phyloP scores from a whole-genome alignment of 495 filamentous ascomycete genomes.

The Evansstolkia leycettana region DNA sequence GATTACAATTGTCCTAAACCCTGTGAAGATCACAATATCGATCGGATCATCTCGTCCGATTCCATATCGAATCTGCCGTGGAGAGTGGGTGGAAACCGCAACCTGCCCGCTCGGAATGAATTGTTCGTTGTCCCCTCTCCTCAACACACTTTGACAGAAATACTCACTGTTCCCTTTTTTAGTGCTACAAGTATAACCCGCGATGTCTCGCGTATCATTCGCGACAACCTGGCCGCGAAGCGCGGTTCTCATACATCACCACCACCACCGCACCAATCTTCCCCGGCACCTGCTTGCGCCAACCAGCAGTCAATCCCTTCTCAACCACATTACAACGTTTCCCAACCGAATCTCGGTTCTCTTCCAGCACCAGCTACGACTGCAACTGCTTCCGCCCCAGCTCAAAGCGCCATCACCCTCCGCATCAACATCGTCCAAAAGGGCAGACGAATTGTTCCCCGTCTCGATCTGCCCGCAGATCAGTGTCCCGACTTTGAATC shows the following conservation, averaged over 20 bases:
- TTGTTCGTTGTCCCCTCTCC: conserved; percentile 20
- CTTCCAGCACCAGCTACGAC: no score
- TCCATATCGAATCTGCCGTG: conserved; percentile 18
- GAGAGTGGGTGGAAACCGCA: conserved; percentile 24
- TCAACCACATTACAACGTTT: background rate
- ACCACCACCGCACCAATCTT: background rate
- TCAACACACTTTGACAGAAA: background rate
- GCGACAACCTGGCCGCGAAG: conserved; percentile 22
- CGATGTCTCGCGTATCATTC: conserved; percentile 31
- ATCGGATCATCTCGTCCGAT: conserved; percentile 24
- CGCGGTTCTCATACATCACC: background rate
- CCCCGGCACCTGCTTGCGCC: background rate
- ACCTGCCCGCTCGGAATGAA: conserved; percentile 20
- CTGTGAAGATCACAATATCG: conserved; percentile 25
- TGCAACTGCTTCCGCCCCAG: background rate
- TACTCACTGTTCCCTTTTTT: conserved; percentile 7
- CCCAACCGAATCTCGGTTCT: no score
- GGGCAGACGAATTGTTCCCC: conserved; percentile 29
- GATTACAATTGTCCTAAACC: conserved; percentile 14
- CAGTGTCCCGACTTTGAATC: conserved; percentile 23
- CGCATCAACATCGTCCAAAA: conserved; percentile 29
- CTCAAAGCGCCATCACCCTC: conserved; percentile 16
- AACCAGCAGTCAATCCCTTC: background rate
- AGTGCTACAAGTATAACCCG: conserved; percentile 33
- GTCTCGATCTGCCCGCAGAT: conserved; percentile 23